A percentile compares a stretch with the other conserved stretches of the same genome.
Evolutionary conservation across 306 rosid species (phyloP).

Genomic region (Castanea crenata): DNA sequence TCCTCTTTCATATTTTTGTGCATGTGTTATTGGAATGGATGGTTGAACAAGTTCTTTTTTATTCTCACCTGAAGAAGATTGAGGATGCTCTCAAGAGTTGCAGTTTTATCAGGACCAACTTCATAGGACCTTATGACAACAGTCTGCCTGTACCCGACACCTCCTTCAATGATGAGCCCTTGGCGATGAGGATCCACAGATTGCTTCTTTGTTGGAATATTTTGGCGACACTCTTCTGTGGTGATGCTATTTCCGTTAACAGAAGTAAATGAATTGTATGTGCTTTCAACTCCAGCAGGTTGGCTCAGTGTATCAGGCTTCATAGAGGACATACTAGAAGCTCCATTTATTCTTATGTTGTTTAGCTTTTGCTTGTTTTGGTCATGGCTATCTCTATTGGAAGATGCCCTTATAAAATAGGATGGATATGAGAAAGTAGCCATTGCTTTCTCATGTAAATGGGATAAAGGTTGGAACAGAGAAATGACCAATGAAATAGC

Average conservation of each 20-base stretch:
- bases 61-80: slow-evolving; percentile 77
- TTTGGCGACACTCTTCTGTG: slow-evolving; percentile 43
- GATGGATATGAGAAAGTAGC: slow-evolving; percentile 38
- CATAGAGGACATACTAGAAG: slow-evolving; percentile 17
- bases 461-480: slow-evolving; percentile 31
- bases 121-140: slow-evolving; percentile 85
- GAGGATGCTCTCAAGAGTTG: slow-evolving; percentile 79
- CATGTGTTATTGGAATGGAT: neutral
- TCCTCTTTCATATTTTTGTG: neutral
- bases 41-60: neutral
- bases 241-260: slow-evolving; percentile 33
- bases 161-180: slow-evolving; percentile 69
- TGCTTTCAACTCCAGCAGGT: slow-evolving; percentile 28
- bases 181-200: slow-evolving; percentile 73
- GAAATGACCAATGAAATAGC: slow-evolving; percentile 3
- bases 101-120: slow-evolving; percentile 92
- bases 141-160: slow-evolving; percentile 84
- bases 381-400: slow-evolving; percentile 43
- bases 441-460: slow-evolving; percentile 11
- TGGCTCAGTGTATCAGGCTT: slow-evolving; percentile 38
- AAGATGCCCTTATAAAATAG: slow-evolving; percentile 41
- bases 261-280: slow-evolving; percentile 24
- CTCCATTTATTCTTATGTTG: slow-evolving; percentile 47
- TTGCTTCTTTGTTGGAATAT: slow-evolving; percentile 82
- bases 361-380: slow-evolving; percentile 35